Base-by-base conservation (phyloP, 306 rosid genomes). In the Geum urbanum region DNA sequence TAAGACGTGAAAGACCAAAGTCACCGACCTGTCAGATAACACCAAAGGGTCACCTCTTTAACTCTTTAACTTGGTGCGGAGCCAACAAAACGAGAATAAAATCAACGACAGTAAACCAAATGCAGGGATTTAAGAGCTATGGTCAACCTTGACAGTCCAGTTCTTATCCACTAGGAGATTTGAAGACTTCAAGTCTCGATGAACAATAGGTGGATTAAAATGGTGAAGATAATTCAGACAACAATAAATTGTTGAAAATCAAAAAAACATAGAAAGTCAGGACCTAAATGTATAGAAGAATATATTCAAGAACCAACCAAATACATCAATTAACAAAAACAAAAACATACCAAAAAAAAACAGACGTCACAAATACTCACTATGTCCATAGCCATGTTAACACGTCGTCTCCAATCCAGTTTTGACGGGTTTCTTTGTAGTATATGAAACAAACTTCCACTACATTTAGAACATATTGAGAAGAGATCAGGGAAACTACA, bases 1-100 rank as follows among this genome's bases (percentile, higher is more conserved):
- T 94, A 52, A 91, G 88, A 63, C 99, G 92, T 2, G 99, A 94
- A 78, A 94, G 96, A 80, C 99, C 99, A 78, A 94, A 94, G 80
- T 91, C 99, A 43, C 92, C 97, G 63, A 94, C 97, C 99, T 94
- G 83, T 82, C 24, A 65, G 61, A 50, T 48, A 59, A 61, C 41
- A 78, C 47, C 16, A 63, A 27, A 72, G 9, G 18, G 47, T 67
- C 44, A 51, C 73, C 61, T 72, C 46, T 63, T 52, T 53, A 37
- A 47, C 61, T 72, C 46, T 63, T 52, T 53, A 37, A 47, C 9
- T 63, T 32, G 37, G 11, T 27, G 75, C 71, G 50, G 40, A 70
- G 7, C 27, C 27, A 65, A 56, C 52, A 70, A 10, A 57, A 54
- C 0, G 0, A 57, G 32, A 57, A 27, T 3, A 54, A 73, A 61